A percentile compares a stretch with the other conserved stretches of the same genome.
These are phyloP conservation scores for Erucastrum elatum DNA, from an alignment of 345 rosid species.

Conservation along the genomic window DNA sequence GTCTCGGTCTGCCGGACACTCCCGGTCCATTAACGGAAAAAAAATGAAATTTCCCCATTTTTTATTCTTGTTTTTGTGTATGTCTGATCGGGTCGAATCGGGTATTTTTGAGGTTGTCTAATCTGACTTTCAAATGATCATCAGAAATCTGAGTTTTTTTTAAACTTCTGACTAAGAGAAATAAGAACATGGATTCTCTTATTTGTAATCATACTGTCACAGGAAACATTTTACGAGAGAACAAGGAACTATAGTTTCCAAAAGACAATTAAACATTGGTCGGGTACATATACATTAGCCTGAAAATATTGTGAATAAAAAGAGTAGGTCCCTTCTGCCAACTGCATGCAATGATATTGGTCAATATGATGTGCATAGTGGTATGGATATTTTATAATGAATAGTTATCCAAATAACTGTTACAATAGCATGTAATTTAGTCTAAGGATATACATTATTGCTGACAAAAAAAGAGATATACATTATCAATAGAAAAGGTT, in stretches of 20 bases:
- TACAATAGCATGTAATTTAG: neutral
- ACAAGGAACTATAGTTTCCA: neutral
- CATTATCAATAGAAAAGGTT: slow-evolving; percentile 2
- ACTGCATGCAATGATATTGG: neutral
- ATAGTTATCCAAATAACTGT: neutral
- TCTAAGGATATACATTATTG: neutral
- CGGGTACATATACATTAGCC: neutral
- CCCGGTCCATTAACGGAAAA: too few relatives aligned
- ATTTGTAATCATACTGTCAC: neutral
- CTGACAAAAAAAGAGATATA: too few relatives aligned
- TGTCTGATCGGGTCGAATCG: neutral
- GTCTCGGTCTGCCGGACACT: too few relatives aligned
- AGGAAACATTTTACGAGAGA: neutral
- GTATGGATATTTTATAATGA: neutral
- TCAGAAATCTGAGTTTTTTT: neutral
- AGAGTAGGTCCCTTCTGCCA: neutral
- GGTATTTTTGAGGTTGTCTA: neutral
- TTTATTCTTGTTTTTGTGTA: neutral
- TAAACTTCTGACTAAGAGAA: neutral
- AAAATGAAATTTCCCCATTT: too few relatives aligned
- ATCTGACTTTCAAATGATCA: neutral
- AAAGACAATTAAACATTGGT: neutral
- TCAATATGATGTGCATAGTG: slow-evolving; percentile 11
- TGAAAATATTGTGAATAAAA: neutral
- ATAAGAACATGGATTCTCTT: neutral